These are phyloP conservation scores for Globisporangium okanoganense DNA, from an alignment of 352 stramenopile genomes.

Conservation along the genomic window DNA sequence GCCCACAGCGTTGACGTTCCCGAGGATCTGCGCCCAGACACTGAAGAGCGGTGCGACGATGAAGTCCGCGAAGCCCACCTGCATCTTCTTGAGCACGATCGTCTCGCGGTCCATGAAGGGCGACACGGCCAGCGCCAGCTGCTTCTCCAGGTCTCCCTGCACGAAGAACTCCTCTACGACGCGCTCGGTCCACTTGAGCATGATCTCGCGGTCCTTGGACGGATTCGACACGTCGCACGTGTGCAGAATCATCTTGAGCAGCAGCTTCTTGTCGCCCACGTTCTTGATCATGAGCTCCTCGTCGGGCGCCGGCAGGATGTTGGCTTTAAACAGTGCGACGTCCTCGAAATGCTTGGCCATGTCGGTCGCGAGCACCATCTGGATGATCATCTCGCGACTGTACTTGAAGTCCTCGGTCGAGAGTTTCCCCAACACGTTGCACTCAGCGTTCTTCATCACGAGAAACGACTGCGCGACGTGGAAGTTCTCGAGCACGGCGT, in stretches of 20 bases:
- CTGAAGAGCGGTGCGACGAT: conserved; percentile 88
- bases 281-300: conserved; percentile 80
- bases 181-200: conserved; percentile 91
- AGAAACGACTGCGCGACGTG: conserved; percentile 88
- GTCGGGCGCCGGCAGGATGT: conserved; percentile 61
- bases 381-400: conserved; percentile 84
- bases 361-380: conserved; percentile 89
- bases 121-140: conserved; percentile 81
- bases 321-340: conserved; percentile 84
- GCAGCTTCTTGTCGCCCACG: conserved; percentile 81
- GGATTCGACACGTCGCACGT: conserved; percentile 95
- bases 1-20: conserved; percentile 54
- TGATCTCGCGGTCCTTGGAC: conserved; percentile 82
- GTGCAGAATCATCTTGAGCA: conserved; percentile 90
- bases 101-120: conserved; percentile 93
- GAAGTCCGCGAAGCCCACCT: conserved; percentile 95
- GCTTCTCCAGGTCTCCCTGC: conserved; percentile 95
- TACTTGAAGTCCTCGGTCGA: conserved; percentile 82
- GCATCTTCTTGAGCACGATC: conserved; percentile 90
- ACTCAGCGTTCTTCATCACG: conserved; percentile 87
- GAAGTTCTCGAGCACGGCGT: conserved; percentile 86
- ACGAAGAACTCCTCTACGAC: conserved; percentile 95
- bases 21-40: conserved; percentile 80
- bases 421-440: conserved; percentile 80
- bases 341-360: conserved; percentile 91